Conservation (phyloP, 805 yeast species). For the Jamesozyma gamospora region DNA sequence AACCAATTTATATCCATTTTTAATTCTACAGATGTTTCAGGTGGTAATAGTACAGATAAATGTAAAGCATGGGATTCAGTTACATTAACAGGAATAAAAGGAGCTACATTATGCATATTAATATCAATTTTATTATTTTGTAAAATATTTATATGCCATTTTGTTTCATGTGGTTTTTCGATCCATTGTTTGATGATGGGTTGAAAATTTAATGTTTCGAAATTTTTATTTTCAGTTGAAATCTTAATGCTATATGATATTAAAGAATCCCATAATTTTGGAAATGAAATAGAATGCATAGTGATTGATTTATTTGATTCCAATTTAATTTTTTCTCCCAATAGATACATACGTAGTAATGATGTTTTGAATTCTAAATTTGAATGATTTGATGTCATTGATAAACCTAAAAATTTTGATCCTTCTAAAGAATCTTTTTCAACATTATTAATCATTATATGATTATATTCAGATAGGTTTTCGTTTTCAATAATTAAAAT, state of each 20-base stretch:
- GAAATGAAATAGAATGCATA: slow-evolving; percentile 16
- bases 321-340: slow-evolving; percentile 1
- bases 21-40: slow-evolving; percentile 13
- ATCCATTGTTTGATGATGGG: slow-evolving; percentile 64
- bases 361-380: neutral
- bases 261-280: slow-evolving; percentile 23
- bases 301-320: neutral
- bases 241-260: slow-evolving; percentile 16
- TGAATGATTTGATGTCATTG: slow-evolving; percentile 2
- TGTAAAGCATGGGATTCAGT: slow-evolving; percentile 14
- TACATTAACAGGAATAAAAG: slow-evolving; percentile 43
- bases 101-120: slow-evolving; percentile 56
- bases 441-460: slow-evolving; percentile 38
- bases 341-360: slow-evolving; percentile 11
- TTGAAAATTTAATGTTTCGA: slow-evolving; percentile 29
- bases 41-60: slow-evolving; percentile 18
- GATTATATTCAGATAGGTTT: slow-evolving; percentile 36
- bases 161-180: slow-evolving; percentile 58
- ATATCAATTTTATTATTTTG: slow-evolving; percentile 32
- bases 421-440: slow-evolving; percentile 5
- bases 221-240: neutral
- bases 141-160: slow-evolving; percentile 58
- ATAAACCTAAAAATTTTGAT: slow-evolving; percentile 18
- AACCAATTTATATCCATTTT: slow-evolving; percentile 9
- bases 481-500: slow-evolving; percentile 36